Evolutionary conservation across 352 stramenopile genomes (phyloP).

Genomic region (Globisporangium carolinianum): DNA sequence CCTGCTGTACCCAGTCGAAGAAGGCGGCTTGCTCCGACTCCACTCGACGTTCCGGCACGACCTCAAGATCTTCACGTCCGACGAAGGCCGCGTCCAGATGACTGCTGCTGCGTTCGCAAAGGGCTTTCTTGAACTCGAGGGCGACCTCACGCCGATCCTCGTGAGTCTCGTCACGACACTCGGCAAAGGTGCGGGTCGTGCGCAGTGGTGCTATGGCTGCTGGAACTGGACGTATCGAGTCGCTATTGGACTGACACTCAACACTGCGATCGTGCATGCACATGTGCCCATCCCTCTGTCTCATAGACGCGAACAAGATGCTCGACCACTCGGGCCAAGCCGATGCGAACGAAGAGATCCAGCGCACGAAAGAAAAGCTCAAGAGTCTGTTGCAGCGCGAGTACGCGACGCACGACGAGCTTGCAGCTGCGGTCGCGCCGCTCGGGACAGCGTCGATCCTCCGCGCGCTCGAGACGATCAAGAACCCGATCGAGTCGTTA

Average conservation of each 20-base stretch:
- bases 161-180: slow-evolving; percentile 92
- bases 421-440: slow-evolving; percentile 57
- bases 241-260: background rate
- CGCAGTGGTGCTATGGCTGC: background rate
- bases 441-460: slow-evolving; percentile 74
- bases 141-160: slow-evolving; percentile 98
- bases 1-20: slow-evolving; percentile 84
- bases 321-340: slow-evolving; percentile 97
- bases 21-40: slow-evolving; percentile 94
- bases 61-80: slow-evolving; percentile 99
- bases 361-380: slow-evolving; percentile 79
- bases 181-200: slow-evolving; percentile 47
- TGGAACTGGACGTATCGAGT: too few relatives aligned
- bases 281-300: background rate
- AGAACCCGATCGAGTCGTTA: slow-evolving; percentile 77
- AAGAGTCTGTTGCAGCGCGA: slow-evolving; percentile 88
- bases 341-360: slow-evolving; percentile 92
- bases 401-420: slow-evolving; percentile 57
- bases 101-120: slow-evolving; percentile 99
- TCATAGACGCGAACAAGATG: slow-evolving; percentile 92
- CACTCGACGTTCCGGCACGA: slow-evolving; percentile 99
- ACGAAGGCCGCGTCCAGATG: slow-evolving; percentile 99
- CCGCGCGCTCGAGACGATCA: slow-evolving; percentile 66
- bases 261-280: too few relatives aligned
- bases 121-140: slow-evolving; percentile 98